Evolutionary conservation across 2,329 filamentous ascomycete genomes (phyloP).

Genomic region (Aspergillus pseudotamarii): DNA sequence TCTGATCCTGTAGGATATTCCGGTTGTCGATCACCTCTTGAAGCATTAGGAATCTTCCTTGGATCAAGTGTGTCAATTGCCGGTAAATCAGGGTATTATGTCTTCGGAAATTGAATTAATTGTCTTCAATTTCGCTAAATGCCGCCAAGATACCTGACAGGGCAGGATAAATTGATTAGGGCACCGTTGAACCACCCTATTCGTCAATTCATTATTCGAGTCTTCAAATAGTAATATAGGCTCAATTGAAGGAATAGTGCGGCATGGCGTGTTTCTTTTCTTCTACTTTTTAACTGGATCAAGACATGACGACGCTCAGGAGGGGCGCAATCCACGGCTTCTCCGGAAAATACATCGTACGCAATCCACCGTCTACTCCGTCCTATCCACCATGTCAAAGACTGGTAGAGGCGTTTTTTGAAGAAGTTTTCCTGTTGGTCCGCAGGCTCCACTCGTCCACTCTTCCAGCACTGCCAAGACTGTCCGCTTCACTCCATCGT

Average conservation of each 20-base stretch:
- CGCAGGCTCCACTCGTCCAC: constrained; percentile 20
- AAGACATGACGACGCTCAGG: background rate
- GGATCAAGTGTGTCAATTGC: background rate
- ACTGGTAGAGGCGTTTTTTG: background rate
- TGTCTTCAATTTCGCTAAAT: background rate
- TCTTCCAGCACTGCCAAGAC: constrained; percentile 28
- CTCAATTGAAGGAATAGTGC: no score
- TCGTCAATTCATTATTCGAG: no score
- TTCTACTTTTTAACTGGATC: background rate
- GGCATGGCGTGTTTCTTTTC: no score
- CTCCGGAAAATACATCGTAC: background rate
- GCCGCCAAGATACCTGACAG: background rate
- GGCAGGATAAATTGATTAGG: no score
- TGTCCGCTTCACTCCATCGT: constrained; percentile 21
- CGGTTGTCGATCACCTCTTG: background rate
- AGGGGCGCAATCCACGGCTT: background rate
- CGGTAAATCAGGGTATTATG: background rate
- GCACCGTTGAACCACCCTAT: background rate
- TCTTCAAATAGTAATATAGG: no score
- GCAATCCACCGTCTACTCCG: background rate
- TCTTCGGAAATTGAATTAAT: background rate
- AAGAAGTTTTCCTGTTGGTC: constrained; percentile 13
- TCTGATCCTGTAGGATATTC: background rate
- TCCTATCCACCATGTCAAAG: background rate
- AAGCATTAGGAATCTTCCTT: background rate